Conservation (phyloP, 2,329 filamentous ascomycete genomes). For the Colletotrichum zoysiae region DNA sequence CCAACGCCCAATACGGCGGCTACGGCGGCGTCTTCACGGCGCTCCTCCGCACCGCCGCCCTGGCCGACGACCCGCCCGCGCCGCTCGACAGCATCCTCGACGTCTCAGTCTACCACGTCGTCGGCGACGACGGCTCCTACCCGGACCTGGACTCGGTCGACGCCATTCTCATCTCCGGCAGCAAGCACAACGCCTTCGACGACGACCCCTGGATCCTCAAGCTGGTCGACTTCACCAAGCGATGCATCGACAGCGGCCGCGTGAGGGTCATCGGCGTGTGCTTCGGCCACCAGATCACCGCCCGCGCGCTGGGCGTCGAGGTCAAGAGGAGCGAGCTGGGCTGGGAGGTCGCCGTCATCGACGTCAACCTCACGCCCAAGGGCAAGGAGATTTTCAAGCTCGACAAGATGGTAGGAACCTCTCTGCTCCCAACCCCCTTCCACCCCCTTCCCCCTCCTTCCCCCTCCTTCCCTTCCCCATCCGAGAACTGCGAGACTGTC, state of each 20-base stretch:
- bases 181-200: conserved; percentile 80
- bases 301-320: conserved; percentile 75
- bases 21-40: conserved; percentile 80
- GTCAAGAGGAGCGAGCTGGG: conserved; percentile 76
- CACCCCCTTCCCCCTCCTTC: too few relatives aligned
- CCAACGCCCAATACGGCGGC: conserved; percentile 73
- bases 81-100: conserved; percentile 62
- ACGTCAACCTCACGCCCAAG: conserved; percentile 74
- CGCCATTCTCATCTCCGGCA: conserved; percentile 84
- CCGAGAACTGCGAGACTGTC: neutral
- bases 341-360: conserved; percentile 85
- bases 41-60: conserved; percentile 68
- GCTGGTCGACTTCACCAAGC: conserved; percentile 76
- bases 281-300: conserved; percentile 90
- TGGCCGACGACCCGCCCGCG: conserved; percentile 56
- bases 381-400: conserved; percentile 80
- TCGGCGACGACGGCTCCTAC: conserved; percentile 74
- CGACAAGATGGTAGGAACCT: conserved; percentile 64
- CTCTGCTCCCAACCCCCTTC: neutral
- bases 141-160: conserved; percentile 81
- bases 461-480: too few relatives aligned
- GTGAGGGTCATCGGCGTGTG: conserved; percentile 84
- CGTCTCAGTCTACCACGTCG: conserved; percentile 78
- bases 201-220: conserved; percentile 80
- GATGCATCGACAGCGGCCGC: conserved; percentile 69